Evolutionary conservation across 2,329 filamentous ascomycete species (phyloP).

Genomic region (Aspergillus clavatus): DNA sequence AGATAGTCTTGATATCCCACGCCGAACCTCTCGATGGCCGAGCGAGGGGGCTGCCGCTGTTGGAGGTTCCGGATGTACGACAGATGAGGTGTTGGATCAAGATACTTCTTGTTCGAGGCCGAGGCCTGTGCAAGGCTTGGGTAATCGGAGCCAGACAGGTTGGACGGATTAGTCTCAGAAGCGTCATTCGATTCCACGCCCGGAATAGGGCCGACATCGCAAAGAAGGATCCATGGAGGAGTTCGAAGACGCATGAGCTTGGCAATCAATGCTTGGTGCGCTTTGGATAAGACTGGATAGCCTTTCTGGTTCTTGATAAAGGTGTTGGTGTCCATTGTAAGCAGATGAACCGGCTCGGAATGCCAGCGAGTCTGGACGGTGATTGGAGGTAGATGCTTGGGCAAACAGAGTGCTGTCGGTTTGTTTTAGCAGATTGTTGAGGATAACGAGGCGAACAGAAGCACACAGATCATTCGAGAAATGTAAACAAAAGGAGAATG

Average conservation of each 20-base stretch:
- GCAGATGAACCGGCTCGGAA: slow-evolving; percentile 57
- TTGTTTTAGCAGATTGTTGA: slow-evolving; percentile 13
- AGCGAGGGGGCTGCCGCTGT: slow-evolving; percentile 66
- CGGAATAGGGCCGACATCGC: slow-evolving; percentile 53
- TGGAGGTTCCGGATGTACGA: slow-evolving; percentile 83
- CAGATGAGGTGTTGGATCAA: slow-evolving; percentile 61
- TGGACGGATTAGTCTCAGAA: slow-evolving; percentile 12
- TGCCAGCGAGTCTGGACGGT: slow-evolving; percentile 58
- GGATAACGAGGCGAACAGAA: neutral
- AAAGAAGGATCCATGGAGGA: slow-evolving; percentile 57
- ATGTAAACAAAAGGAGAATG: neutral
- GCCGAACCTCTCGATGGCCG: slow-evolving; percentile 61
- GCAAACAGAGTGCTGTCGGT: slow-evolving; percentile 51
- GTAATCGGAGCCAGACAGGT: slow-evolving; percentile 43
- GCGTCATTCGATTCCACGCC: slow-evolving; percentile 35
- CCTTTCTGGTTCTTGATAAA: slow-evolving; percentile 57
- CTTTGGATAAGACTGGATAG: slow-evolving; percentile 55
- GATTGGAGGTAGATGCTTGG: slow-evolving; percentile 54
- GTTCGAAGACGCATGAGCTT: slow-evolving; percentile 54
- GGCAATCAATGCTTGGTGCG: slow-evolving; percentile 54
- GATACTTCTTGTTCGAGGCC: slow-evolving; percentile 44
- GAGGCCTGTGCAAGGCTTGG: slow-evolving; percentile 68
- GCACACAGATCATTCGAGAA: neutral
- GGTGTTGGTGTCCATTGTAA: slow-evolving; percentile 49
- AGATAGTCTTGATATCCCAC: slow-evolving; percentile 86